phyloP scores from a whole-genome alignment of 306 rosid species.

The Inga laurina region DNA sequence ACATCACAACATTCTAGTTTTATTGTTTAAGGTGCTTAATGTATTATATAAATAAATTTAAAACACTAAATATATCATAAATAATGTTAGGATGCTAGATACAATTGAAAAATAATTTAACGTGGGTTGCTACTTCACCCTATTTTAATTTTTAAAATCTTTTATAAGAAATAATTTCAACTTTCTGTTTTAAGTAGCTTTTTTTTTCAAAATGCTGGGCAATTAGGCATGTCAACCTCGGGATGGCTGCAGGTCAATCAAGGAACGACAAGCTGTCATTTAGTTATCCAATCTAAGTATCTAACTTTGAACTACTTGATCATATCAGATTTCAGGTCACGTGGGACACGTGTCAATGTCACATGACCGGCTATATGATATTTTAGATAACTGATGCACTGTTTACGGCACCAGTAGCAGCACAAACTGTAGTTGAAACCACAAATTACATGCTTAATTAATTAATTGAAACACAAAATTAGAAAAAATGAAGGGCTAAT shows the following conservation, averaged over 20 bases:
- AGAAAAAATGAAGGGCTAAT: neutral
- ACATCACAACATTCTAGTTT: too few species aligned
- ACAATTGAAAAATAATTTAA: too few species aligned
- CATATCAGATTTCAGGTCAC: neutral
- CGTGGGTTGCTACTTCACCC: too few species aligned
- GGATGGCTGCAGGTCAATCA: neutral
- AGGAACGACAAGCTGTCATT: neutral
- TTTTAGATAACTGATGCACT: neutral
- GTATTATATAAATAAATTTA: too few species aligned
- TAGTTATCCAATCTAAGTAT: neutral
- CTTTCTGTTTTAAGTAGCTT: neutral
- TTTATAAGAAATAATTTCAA: neutral
- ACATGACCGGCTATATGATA: neutral
- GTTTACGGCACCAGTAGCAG: neutral
- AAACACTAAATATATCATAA: too few species aligned
- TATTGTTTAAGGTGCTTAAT: too few species aligned
- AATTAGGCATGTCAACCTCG: neutral
- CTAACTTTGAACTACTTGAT: slow-evolving; percentile 4
- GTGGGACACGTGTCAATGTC: slow-evolving; percentile 26
- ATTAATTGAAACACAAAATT: too few species aligned
- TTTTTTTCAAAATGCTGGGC: neutral
- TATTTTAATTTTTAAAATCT: neutral
- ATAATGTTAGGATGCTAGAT: too few species aligned
- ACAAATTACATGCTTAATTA: neutral
- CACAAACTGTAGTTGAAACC: too few species aligned